phyloP scores from a whole-genome alignment of 352 stramenopile species.

The Phytophthora pseudosyringae region DNA sequence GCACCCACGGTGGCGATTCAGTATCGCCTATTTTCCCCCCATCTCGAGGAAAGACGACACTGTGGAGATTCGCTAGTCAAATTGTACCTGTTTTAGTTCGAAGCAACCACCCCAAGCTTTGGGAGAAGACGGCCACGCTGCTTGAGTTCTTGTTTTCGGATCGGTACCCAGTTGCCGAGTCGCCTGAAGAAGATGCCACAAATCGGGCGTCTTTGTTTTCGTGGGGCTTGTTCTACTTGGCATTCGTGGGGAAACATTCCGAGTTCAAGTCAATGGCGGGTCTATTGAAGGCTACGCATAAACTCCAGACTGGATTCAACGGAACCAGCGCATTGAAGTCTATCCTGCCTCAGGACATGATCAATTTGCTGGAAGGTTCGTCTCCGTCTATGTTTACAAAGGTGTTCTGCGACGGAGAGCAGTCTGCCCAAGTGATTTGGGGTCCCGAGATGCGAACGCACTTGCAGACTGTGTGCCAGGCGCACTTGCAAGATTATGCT shows the following conservation, averaged over 20 bases:
- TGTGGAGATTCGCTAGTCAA: slow-evolving; percentile 54
- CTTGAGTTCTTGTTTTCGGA: slow-evolving; percentile 73
- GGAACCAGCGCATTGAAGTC: slow-evolving; percentile 72
- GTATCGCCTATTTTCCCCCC: slow-evolving; percentile 58
- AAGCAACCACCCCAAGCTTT: slow-evolving; percentile 55
- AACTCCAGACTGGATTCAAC: slow-evolving; percentile 56
- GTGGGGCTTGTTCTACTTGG: slow-evolving; percentile 83
- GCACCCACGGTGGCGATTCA: slow-evolving; percentile 12
- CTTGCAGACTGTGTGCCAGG: slow-evolving; percentile 85
- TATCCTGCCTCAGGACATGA: slow-evolving; percentile 92
- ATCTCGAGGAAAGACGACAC: slow-evolving; percentile 52
- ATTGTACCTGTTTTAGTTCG: slow-evolving; percentile 65
- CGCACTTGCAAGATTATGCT: slow-evolving; percentile 94
- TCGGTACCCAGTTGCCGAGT: slow-evolving; percentile 15
- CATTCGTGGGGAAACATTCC: slow-evolving; percentile 54
- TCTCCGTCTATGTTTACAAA: slow-evolving; percentile 87
- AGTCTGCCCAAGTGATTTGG: slow-evolving; percentile 95
- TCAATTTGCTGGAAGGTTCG: slow-evolving; percentile 87
- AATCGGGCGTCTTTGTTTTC: slow-evolving; percentile 54
- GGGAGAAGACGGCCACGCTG: slow-evolving; percentile 59
- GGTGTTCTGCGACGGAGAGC: slow-evolving; percentile 85
- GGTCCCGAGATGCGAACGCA: slow-evolving; percentile 91
- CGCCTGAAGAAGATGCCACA: slow-evolving; percentile 42
- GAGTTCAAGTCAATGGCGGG: slow-evolving; percentile 67
- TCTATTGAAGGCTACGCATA: slow-evolving; percentile 75